Evolutionary conservation across 1,284 basidiomycete genomes (phyloP), one percentile per base, ranked within the genome.

Genomic region (Heterobasidion occidentale): DNA sequence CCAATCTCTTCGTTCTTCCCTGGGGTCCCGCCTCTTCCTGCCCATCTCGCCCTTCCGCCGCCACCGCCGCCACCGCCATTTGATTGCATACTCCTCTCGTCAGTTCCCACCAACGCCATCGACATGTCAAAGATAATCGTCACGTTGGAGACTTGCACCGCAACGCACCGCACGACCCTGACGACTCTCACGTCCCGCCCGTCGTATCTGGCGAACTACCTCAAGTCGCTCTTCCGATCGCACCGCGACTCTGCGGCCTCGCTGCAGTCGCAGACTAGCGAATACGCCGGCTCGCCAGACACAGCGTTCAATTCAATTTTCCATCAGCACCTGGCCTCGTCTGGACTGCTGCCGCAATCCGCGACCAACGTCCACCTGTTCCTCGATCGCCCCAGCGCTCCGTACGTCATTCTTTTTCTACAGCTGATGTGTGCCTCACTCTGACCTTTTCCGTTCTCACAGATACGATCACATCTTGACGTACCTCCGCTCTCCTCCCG

Each of bases 371-470:
- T 90, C 44, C 86, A 89, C 61, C 64, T 91, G n/a, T 91, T 91
- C 70, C 72, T 92, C n/a, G 89, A 92, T 64, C 75, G 89, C 46
- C 79, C 88, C 1, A 89, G 88, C 64, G 73, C 81, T 46, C 85
- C 89, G 86, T 92, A 71, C 75, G 88, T 80, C 15, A 0, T 60
- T 27, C 20, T 34, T 9, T 20, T 38, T 9, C 34, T 6, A 33
- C 36, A 20, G 9, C n/a, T 35, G 11, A n/a, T 9, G 14, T 35
- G 11, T 9, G n/a, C 15, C 35, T 14, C 35, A 51, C 35, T 36
- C n/a, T 46, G 27, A 36, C 27, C 17, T 53, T 2, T 51, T 36
- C 53, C 58, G n/a, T 34, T 59, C 48, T 46, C 33, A 33, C 61
- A 90, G 87, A 63, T 90, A 90, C 62, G 63, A 73, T 1, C 84